These are phyloP conservation scores for Grigorovia yakushimaensis DNA, from an alignment of 805 yeast genomes.

Conservation along the genomic window DNA sequence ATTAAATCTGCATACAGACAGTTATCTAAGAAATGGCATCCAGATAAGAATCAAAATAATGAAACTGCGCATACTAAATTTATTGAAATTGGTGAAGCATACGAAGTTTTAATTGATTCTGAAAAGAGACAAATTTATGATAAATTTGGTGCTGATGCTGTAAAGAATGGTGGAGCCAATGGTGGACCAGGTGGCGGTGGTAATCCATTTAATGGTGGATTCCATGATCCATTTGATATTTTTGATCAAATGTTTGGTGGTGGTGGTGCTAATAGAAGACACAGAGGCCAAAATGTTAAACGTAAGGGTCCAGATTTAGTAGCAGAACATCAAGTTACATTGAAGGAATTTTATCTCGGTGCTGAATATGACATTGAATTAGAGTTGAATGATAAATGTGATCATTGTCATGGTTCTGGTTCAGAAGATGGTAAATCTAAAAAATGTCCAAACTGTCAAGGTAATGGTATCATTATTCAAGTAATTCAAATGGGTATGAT, in stretches of 20 bases:
- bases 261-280: slow-evolving; percentile 32
- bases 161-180: slow-evolving; percentile 51
- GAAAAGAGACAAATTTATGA: slow-evolving; percentile 66
- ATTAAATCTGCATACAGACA: slow-evolving; percentile 79
- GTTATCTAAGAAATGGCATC: slow-evolving; percentile 79
- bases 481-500: slow-evolving; percentile 78
- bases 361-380: slow-evolving; percentile 47
- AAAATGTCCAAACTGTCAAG: slow-evolving; percentile 60
- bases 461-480: slow-evolving; percentile 58
- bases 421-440: slow-evolving; percentile 67
- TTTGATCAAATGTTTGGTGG: slow-evolving; percentile 29
- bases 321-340: slow-evolving; percentile 44
- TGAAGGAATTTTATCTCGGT: slow-evolving; percentile 69
- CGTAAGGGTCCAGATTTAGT: slow-evolving; percentile 56
- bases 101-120: slow-evolving; percentile 67
- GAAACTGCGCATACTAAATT: slow-evolving; percentile 79
- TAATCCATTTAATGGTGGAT: slow-evolving; percentile 27
- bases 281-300: slow-evolving; percentile 28
- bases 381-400: slow-evolving; percentile 66
- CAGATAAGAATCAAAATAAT: slow-evolving; percentile 82
- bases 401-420: slow-evolving; percentile 75
- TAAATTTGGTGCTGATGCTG: slow-evolving; percentile 65
- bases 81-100: slow-evolving; percentile 88
- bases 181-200: slow-evolving; percentile 34
- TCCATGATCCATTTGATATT: slow-evolving; percentile 30